A percentile compares a stretch with the other conserved stretches of the same genome.
Evolutionary conservation across 352 stramenopile species (phyloP).

Genomic region (Elongisporangium undulatum): DNA sequence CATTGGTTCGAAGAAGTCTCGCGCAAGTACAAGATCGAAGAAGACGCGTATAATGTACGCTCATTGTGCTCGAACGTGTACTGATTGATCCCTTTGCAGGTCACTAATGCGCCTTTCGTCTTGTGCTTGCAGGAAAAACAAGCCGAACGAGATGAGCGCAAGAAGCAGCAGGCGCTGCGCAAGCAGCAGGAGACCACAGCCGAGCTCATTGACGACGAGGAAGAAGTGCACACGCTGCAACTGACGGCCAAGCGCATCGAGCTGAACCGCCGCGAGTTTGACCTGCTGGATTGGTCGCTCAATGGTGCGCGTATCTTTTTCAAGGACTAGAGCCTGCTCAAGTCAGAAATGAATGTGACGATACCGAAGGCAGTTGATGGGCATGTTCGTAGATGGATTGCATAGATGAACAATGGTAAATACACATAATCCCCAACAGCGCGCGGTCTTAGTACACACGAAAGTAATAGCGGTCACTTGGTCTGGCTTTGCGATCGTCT

Average conservation of each 20-base stretch:
- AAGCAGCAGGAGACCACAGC: constrained; percentile 84
- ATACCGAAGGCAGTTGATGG: background rate
- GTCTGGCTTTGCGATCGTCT: no score
- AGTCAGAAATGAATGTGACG: background rate
- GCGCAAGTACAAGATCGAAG: constrained; percentile 83
- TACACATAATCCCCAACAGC: constrained; percentile 1
- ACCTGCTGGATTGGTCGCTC: constrained; percentile 89
- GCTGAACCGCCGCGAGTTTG: constrained; percentile 83
- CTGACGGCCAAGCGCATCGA: constrained; percentile 86
- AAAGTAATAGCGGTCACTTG: background rate
- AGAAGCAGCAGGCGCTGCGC: constrained; percentile 66
- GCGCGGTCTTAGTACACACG: background rate
- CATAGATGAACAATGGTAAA: constrained; percentile 3
- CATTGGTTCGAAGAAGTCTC: constrained; percentile 90
- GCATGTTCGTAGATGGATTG: background rate
- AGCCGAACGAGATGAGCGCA: constrained; percentile 70
- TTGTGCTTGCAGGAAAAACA: constrained; percentile 52
- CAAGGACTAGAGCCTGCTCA: constrained; percentile 57
- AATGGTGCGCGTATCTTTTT: constrained; percentile 92
- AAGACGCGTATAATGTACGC: constrained; percentile 66
- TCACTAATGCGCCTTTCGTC: background rate
- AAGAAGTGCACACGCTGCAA: constrained; percentile 85
- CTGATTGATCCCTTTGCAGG: no score
- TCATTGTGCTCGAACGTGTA: background rate
- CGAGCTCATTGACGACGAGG: constrained; percentile 83